phyloP scores from a whole-genome alignment of 2,329 filamentous ascomycete species.

The Talaromyces sp. region DNA sequence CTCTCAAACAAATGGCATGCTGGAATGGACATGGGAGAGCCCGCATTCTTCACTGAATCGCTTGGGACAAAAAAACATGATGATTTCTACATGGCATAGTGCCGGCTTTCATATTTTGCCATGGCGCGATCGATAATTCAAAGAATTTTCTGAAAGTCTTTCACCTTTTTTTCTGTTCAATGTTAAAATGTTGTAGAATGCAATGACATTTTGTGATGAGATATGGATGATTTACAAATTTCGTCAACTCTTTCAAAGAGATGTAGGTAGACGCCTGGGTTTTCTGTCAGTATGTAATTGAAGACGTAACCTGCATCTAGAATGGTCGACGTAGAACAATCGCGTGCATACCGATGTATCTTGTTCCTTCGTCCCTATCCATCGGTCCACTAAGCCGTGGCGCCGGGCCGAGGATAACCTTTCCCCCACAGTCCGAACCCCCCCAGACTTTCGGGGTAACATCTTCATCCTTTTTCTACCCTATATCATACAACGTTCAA shows the following conservation, averaged over 20 bases:
- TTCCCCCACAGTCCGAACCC: background rate
- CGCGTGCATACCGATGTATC: background rate
- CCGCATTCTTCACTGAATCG: conserved; percentile 33
- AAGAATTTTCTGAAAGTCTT: conserved; percentile 28
- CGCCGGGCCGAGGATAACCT: background rate
- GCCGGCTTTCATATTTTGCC: conserved; percentile 9
- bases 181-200: background rate
- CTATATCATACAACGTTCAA: background rate
- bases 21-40: conserved; percentile 31
- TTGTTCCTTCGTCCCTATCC: background rate
- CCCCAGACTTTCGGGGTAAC: background rate
- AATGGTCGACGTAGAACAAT: background rate
- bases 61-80: conserved; percentile 30
- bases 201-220: background rate
- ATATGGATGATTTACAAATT: background rate
- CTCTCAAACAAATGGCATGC: conserved; percentile 16
- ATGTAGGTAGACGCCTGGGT: background rate
- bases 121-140: conserved; percentile 28
- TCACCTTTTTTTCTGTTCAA: background rate
- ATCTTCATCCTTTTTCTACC: background rate
- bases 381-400: background rate
- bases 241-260: background rate
- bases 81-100: conserved; percentile 35
- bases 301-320: background rate
- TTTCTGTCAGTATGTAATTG: background rate